Base-by-base conservation (phyloP, 75 land plant species). In the Picea sitchensis region DNA sequence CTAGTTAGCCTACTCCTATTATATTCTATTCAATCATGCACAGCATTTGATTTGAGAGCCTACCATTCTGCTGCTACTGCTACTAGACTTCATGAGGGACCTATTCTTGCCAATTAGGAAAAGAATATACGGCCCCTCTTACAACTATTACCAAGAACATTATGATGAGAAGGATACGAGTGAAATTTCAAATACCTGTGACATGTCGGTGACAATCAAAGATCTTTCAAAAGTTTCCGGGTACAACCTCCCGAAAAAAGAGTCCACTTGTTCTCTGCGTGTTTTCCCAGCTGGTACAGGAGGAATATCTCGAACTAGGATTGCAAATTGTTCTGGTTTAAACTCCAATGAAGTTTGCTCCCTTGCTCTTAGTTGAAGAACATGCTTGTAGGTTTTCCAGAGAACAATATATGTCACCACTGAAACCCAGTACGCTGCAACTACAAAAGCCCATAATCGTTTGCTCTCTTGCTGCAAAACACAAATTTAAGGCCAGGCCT, bases 151-250 rank as follows among this genome's bases (percentile, higher is more conserved):
- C 2, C 17, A 44, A 65, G 3, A 77, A 13, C 78, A 76, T 51
- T 18, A 9, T 51, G 11, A 69, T 23, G 76, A 56, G 41, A 23
- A 15, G 14, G 30, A 9, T 30, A 67, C 23, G 58, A 13, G 15
- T 58, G 5, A 15, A 58, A 14, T 34, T 58, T 2, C 59, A 65
- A 14, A 3, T 81, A 94, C 98, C 96, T 93, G 47, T 54, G 84
- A 82, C 71, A 90, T 80, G 77, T 92, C 80, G 2, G 93, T 88
- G 60, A 93, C 83, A 11, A 93, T 78, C 81, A 95, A 36, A 76
- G 94, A 97, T 32, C 76, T 85, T 81, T 93, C 96, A 58, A 93
- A 97, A n/a, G 90, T 87, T 15, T 90, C 90, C 0, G 99, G 99
- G 80, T 97, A 92, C 7, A 97, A 81, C 18, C 79, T 58, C 67